phyloP scores from a whole-genome alignment of 2,329 filamentous ascomycete species.

The Ophiocordyceps robertsii region DNA sequence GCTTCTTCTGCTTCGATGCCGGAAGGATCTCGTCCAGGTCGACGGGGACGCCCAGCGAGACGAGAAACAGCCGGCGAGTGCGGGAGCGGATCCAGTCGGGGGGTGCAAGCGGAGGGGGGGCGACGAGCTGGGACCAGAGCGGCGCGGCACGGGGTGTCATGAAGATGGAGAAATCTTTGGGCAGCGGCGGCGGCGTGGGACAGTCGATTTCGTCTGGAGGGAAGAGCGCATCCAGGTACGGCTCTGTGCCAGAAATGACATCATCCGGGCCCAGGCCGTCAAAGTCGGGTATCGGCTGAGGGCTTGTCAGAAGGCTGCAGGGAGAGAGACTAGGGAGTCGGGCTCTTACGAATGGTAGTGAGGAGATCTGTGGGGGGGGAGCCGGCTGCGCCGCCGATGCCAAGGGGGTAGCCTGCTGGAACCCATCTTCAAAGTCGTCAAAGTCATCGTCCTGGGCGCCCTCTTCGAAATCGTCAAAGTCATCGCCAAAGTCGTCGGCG shows the following conservation, averaged over 20 bases:
- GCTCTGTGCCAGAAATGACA: constrained; percentile 45
- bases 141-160: constrained; percentile 78
- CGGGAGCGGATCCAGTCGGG: constrained; percentile 97
- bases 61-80: constrained; percentile 86
- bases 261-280: constrained; percentile 47
- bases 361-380: constrained; percentile 20
- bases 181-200: constrained; percentile 34
- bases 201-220: constrained; percentile 41
- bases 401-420: constrained; percentile 37
- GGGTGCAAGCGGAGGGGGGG: constrained; percentile 84
- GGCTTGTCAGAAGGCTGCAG: constrained; percentile 10
- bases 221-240: constrained; percentile 56
- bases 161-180: constrained; percentile 53
- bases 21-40: constrained; percentile 96
- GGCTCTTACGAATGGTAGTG: constrained; percentile 30
- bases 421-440: constrained; percentile 61
- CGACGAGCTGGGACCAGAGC: constrained; percentile 91
- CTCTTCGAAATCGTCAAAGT: constrained; percentile 51
- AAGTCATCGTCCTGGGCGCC: constrained; percentile 43
- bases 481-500: constrained; percentile 40
- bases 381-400: constrained; percentile 14
- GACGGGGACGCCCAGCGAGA: constrained; percentile 89
- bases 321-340: neutral
- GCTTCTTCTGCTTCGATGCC: constrained; percentile 94
- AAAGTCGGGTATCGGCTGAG: constrained; percentile 54